phyloP scores from a whole-genome alignment of 2,329 filamentous ascomycete genomes.

The Paracoccidioides brasiliensis region DNA sequence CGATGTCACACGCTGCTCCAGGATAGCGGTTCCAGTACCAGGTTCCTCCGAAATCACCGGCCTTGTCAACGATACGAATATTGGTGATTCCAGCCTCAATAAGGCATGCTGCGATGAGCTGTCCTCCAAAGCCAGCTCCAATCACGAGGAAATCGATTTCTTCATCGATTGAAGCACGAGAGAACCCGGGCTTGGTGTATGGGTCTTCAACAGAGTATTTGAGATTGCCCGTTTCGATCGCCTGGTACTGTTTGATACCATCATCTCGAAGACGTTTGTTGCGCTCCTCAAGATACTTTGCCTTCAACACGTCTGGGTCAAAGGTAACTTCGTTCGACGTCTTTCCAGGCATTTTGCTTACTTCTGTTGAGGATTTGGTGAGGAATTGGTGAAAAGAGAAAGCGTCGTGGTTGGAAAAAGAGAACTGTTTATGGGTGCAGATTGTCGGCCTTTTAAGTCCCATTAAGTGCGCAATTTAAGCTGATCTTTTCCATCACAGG shows the following conservation, averaged over 20 bases:
- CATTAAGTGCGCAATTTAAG: not conserved
- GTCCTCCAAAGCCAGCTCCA: conserved; percentile 34
- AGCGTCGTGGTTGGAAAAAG: not conserved
- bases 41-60: conserved; percentile 36
- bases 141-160: conserved; percentile 21
- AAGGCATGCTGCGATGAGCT: conserved; percentile 25
- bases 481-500: not conserved
- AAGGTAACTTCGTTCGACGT: not conserved
- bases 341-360: not conserved
- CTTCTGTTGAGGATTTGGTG: not conserved
- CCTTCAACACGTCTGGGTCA: conserved; percentile 3
- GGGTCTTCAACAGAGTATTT: conserved; percentile 1
- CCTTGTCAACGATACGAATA: conserved; percentile 28
- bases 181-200: conserved; percentile 2
- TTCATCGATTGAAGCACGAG: conserved; percentile 2
- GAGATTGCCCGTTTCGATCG: not conserved
- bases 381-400: not conserved
- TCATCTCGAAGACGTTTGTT: conserved; percentile 7
- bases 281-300: conserved; percentile 7
- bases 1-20: conserved; percentile 43
- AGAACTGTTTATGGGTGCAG: not conserved
- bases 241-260: conserved; percentile 8
- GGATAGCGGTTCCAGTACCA: conserved; percentile 39
- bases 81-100: conserved; percentile 26
- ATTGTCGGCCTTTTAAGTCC: not conserved